Base-by-base conservation (phyloP, 495 filamentous ascomycete species). In the Bacidia rubella region DNA sequence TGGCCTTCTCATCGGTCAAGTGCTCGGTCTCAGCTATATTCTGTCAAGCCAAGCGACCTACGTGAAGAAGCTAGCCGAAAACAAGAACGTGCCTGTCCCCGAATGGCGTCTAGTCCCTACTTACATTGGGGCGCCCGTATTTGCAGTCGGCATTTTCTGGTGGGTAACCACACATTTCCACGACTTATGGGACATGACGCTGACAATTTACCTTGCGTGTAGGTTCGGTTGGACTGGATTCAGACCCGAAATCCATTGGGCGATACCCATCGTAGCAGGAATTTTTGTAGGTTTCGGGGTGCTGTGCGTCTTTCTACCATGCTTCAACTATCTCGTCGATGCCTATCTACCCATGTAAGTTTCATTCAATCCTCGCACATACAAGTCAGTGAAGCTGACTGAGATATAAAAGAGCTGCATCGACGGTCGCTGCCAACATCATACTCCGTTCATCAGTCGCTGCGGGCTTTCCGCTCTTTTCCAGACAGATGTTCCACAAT, bases 381-480 rank as follows among this genome's bases (percentile, higher is more conserved):
- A n/a, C n/a, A n/a, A n/a, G n/a, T n/a, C n/a, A n/a, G n/a, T n/a
- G n/a, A n/a, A n/a, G n/a, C n/a, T n/a, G n/a, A n/a, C n/a, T n/a
- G n/a, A n/a, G n/a, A n/a, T n/a, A n/a, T n/a, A n/a, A n/a, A n/a
- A n/a, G n/a, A n/a, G n/a, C 75, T 38, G 78, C 78, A 60, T 76
- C 79, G 0, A 82, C 82, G 1, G 69, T 82, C 9, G 81, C 80
- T 0, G 82, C 79, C 7, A 86, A 85, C 57, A 86, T 81, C 0
- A 76, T 86, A 26, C 44, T 87, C 55, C 68, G 84, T 10, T 79
- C 74, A 25, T 63, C 69, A 23, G 73, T 85, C 43, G 82, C 75
- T 12, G 82, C 74, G 27, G 81, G 72, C 0, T 86, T 87, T 20
- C 47, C 47, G 2, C 27, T 55, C 25, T 55, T 55, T 24, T 47